Evolutionary conservation across 2,329 filamentous ascomycete species (phyloP).

Genomic region (Capronia americana): DNA sequence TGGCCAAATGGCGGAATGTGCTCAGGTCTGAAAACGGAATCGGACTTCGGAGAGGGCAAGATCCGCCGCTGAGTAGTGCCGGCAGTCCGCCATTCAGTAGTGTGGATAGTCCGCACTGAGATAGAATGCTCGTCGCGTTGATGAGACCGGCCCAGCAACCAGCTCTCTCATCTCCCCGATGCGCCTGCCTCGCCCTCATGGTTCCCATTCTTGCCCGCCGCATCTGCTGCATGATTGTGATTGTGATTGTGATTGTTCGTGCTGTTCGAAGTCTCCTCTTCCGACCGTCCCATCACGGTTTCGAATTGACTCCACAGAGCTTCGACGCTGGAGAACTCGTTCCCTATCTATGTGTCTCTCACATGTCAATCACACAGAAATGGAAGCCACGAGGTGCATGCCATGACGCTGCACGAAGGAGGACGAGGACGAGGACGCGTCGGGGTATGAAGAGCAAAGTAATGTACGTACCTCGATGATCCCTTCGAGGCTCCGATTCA

Average conservation of each 20-base stretch:
- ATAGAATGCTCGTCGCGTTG: neutral
- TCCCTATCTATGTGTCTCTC: slow-evolving; percentile 71
- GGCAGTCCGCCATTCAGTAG: neutral
- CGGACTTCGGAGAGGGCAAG: too few species aligned
- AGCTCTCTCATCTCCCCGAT: slow-evolving; percentile 4
- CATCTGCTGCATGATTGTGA: neutral
- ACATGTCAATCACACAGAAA: neutral
- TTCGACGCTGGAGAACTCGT: slow-evolving; percentile 97
- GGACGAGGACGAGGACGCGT: neutral
- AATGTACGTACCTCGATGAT: slow-evolving; percentile 74
- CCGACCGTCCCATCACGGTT: slow-evolving; percentile 84
- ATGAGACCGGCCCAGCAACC: neutral
- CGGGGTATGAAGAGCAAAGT: neutral
- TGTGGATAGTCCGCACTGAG: neutral
- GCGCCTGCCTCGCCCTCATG: neutral
- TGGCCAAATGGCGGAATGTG: too few species aligned
- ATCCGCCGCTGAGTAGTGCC: too few species aligned
- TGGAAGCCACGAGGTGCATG: neutral
- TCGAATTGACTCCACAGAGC: slow-evolving; percentile 98
- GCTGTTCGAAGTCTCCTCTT: slow-evolving; percentile 38
- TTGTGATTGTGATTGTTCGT: slow-evolving; percentile 4
- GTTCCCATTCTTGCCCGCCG: neutral
- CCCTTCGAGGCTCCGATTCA: slow-evolving; percentile 90
- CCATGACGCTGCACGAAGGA: neutral
- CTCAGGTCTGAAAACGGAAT: too few species aligned